These are phyloP conservation scores for Castanopsis chinensis DNA, from an alignment of 306 rosid genomes.

Conservation along the genomic window DNA sequence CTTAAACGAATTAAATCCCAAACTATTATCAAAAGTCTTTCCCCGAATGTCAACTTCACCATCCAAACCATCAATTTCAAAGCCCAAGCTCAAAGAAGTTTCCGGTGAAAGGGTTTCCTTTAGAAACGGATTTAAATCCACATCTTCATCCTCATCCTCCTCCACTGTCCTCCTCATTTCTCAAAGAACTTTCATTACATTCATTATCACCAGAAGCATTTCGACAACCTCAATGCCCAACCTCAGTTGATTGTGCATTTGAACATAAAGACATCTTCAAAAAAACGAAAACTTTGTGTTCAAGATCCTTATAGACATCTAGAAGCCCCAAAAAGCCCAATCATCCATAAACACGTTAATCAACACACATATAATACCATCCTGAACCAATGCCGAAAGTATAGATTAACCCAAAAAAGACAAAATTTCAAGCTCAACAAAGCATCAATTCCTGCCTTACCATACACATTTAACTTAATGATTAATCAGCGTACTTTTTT, in stretches of 20 bases:
- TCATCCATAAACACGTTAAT: slow-evolving; percentile 16
- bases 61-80: slow-evolving; percentile 72
- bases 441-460: background rate
- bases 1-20: slow-evolving; percentile 30
- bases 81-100: slow-evolving; percentile 89
- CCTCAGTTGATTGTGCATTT: slow-evolving; percentile 32
- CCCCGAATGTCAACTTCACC: slow-evolving; percentile 40
- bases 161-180: slow-evolving; percentile 43
- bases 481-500: background rate
- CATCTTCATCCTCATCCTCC: slow-evolving; percentile 74
- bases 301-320: slow-evolving; percentile 15
- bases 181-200: slow-evolving; percentile 31
- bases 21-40: slow-evolving; percentile 2
- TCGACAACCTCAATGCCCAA: slow-evolving; percentile 23
- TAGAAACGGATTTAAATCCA: slow-evolving; percentile 73
- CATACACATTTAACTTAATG: background rate
- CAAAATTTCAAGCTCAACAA: background rate
- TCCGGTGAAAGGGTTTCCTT: slow-evolving; percentile 66
- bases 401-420: slow-evolving; percentile 3
- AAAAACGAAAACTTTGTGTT: slow-evolving; percentile 6
- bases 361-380: slow-evolving; percentile 14
- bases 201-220: slow-evolving; percentile 25
- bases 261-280: slow-evolving; percentile 45
- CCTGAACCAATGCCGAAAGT: slow-evolving; percentile 34
- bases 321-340: background rate